A percentile compares a stretch with the other conserved stretches of the same genome.
Conservation (phyloP, 2,329 filamentous ascomycete species). For the Monilinia fructigena region DNA sequence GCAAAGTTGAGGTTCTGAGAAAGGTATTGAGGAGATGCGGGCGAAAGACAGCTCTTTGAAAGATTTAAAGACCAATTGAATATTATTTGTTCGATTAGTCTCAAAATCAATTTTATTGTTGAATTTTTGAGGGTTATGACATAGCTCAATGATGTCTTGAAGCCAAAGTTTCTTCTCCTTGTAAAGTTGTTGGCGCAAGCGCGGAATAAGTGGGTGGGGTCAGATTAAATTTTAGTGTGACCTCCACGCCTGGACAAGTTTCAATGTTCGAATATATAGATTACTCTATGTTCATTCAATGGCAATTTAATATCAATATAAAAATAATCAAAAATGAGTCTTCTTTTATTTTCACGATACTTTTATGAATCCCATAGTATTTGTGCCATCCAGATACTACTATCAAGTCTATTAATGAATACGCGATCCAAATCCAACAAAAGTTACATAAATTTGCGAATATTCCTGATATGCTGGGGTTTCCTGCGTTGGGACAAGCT, state of each 20-base stretch:
- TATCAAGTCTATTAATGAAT: too few species aligned
- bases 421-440: not conserved
- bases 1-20: not conserved
- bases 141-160: not conserved
- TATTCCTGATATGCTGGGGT: not conserved
- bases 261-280: not conserved
- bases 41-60: not conserved
- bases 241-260: not conserved
- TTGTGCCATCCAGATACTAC: too few species aligned
- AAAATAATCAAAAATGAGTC: too few species aligned
- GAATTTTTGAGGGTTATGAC: not conserved
- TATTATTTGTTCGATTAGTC: not conserved
- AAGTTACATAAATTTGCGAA: not conserved
- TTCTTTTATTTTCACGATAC: too few species aligned
- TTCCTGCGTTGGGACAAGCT: not conserved
- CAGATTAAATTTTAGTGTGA: conserved; percentile 3
- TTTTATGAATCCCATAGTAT: too few species aligned
- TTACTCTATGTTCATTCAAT: not conserved
- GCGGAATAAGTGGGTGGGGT: not conserved
- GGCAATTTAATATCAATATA: too few species aligned
- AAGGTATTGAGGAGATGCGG: not conserved
- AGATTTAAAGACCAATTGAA: not conserved
- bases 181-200: conserved; percentile 3
- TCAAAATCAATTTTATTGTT: not conserved
- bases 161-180: not conserved